Evolutionary conservation across 163 green algal genomes (phyloP).

Genomic region (Prototheca cutis): DNA sequence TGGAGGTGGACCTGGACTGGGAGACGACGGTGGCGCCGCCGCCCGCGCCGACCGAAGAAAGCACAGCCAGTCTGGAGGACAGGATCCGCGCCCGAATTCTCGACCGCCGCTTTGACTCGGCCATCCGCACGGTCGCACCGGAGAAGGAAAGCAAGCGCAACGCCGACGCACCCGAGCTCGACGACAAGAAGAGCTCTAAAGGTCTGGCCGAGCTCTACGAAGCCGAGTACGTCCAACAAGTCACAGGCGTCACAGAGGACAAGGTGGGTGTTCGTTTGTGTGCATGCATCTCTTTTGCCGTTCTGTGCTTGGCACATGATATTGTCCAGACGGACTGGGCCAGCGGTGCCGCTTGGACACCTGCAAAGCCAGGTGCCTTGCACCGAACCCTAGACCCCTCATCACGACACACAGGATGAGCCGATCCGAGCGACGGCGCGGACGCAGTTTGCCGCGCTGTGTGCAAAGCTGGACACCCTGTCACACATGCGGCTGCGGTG

Average conservation of each 20-base stretch:
- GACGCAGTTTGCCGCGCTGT: slow-evolving; percentile 69
- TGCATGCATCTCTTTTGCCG: too few species aligned
- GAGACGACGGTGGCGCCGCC: slow-evolving; percentile 63
- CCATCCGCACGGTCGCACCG: slow-evolving; percentile 40
- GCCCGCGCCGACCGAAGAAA: slow-evolving; percentile 64
- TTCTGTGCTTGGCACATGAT: too few species aligned
- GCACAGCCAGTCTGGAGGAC: slow-evolving; percentile 60
- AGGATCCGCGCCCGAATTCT: slow-evolving; percentile 66
- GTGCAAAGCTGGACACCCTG: slow-evolving; percentile 77
- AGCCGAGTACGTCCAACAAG: slow-evolving; percentile 48
- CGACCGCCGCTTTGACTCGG: slow-evolving; percentile 66
- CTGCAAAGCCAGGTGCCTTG: too few species aligned
- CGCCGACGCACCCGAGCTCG: slow-evolving; percentile 47
- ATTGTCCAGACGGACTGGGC: too few species aligned
- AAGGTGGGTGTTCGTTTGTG: too few species aligned
- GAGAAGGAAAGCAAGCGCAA: slow-evolving; percentile 35
- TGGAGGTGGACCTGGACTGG: slow-evolving; percentile 86
- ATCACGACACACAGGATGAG: slow-evolving; percentile 44
- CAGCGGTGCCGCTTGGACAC: too few species aligned
- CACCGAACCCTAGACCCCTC: too few species aligned
- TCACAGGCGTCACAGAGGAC: slow-evolving; percentile 37
- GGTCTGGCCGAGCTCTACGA: slow-evolving; percentile 82
- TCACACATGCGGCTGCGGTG: slow-evolving; percentile 78
- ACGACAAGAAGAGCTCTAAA: slow-evolving; percentile 66
- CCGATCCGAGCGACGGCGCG: slow-evolving; percentile 36